These are phyloP conservation scores for Teratosphaeria zuluensis DNA, from an alignment of 2,329 filamentous ascomycete genomes.

Conservation along the genomic window DNA sequence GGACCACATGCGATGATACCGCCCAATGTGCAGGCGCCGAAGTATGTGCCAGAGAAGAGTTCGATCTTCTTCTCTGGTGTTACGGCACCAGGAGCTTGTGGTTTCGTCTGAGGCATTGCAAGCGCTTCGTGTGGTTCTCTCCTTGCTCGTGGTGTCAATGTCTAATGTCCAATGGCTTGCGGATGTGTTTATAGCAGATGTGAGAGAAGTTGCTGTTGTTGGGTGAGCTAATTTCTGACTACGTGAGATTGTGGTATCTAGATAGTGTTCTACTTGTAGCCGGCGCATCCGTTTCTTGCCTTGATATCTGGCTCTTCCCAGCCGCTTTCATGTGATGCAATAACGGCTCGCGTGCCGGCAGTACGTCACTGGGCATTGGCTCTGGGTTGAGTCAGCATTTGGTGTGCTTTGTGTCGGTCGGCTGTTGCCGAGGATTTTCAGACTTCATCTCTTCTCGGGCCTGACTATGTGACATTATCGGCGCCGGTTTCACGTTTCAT, in stretches of 20 bases:
- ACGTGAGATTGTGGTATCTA: neutral
- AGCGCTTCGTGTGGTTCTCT: neutral
- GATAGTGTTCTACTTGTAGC: neutral
- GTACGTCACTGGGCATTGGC: neutral
- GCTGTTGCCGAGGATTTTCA: too few species aligned
- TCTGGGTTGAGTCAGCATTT: neutral
- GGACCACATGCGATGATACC: slow-evolving; percentile 64
- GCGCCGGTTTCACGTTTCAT: neutral
- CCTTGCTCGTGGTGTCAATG: neutral
- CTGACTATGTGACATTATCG: neutral
- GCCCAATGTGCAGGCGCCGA: slow-evolving; percentile 74
- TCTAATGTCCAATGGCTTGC: neutral
- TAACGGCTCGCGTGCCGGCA: neutral
- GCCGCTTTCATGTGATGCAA: neutral
- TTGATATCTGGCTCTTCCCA: neutral
- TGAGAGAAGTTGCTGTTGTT: neutral
- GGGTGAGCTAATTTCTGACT: neutral
- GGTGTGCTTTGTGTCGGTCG: neutral
- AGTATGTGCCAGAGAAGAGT: slow-evolving; percentile 70
- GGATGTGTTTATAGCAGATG: neutral
- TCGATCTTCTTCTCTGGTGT: slow-evolving; percentile 70
- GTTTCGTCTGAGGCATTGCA: neutral
- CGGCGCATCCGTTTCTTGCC: neutral
- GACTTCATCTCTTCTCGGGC: too few species aligned
- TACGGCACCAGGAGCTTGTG: slow-evolving; percentile 6